Base-by-base conservation (phyloP, 495 filamentous ascomycete genomes). In the Lophiotrema nucula region DNA sequence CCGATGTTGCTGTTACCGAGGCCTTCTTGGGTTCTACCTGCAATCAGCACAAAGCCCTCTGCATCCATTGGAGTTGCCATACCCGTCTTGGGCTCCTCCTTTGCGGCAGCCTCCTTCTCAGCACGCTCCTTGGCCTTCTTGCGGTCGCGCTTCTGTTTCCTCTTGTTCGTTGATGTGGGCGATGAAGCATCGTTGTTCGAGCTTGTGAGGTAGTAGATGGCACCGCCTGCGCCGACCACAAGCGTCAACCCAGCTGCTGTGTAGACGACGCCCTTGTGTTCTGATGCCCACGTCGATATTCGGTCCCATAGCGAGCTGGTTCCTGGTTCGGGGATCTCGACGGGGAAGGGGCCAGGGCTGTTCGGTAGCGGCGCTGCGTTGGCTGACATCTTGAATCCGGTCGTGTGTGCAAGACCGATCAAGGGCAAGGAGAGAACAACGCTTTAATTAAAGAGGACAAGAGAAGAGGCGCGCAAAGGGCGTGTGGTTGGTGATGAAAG, bases 211-310 rank as follows among this genome's bases (percentile, higher is more conserved):
- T 96, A 96, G 77, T 97, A 97, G 65, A 92, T 86, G 18, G 88
- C 88, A 64, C 92, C 93, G 23, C 90, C 95, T 58, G 86, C 85
- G 24, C 88, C 92, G 54, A 92, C 88, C 24, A 97, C 89, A 26
- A 97, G 83, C 41, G 91, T 90, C 24, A 95, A 87, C 71, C 92
- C 93, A 53, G 90, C 90, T 74, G 97, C 88, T 60, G 95, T 96
- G 73, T 96, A 98, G 35, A 96, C 93, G 43, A 92, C 78, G 37
- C 87, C 88, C 76, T 96, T 98, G 71, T 98, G 87, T 67, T 97
- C 93, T 0, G 92, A 90, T 22, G 87, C 89, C 90, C 92, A 98
- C 72, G 81, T 88, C 60, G 90, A 88, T 67, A 97, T 74, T 56
- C 91, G 85, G 72, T 92, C 86, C 90, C 90, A 95, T 49, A 95